Evolutionary conservation across 108 stramenopile species (phyloP).

Genomic region (Cyclotella kingstonii): DNA sequence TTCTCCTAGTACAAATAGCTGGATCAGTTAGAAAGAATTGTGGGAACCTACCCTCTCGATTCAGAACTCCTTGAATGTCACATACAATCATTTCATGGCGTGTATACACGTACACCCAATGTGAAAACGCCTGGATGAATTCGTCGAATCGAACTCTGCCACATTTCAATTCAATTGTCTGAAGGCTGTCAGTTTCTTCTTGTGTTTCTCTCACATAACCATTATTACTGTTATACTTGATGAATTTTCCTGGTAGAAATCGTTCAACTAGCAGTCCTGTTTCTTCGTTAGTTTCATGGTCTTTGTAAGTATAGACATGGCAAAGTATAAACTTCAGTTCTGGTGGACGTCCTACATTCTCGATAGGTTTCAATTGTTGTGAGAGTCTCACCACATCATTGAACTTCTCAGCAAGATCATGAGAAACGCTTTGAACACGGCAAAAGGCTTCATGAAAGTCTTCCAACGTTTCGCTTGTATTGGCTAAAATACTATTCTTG

Average conservation of each 20-base stretch:
- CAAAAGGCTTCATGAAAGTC: conserved; percentile 46
- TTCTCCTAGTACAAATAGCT: conserved; percentile 39
- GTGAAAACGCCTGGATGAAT: conserved; percentile 45
- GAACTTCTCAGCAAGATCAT: conserved; percentile 31
- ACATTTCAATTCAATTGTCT: conserved; percentile 24
- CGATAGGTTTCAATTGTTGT: conserved; percentile 11
- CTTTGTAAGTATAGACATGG: conserved; percentile 30
- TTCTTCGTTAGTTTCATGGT: conserved; percentile 17
- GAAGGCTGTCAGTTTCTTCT: conserved; percentile 1
- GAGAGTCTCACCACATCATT: conserved; percentile 27
- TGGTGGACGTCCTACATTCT: conserved; percentile 30
- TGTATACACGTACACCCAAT: conserved; percentile 41
- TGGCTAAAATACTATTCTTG: conserved; percentile 23
- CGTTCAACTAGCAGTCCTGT: conserved; percentile 41
- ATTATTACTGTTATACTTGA: conserved; percentile 60
- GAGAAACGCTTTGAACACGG: conserved; percentile 22
- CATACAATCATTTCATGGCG: conserved; percentile 27
- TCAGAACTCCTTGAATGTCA: conserved; percentile 43
- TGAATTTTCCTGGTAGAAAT: conserved; percentile 47
- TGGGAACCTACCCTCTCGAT: conserved; percentile 39
- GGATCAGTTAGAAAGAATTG: conserved; percentile 42
- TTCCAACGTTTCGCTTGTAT: conserved; percentile 32
- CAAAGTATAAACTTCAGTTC: conserved; percentile 36
- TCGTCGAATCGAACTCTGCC: conserved; percentile 33
- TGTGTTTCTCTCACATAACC: conserved; percentile 31